Evolutionary conservation across 108 stramenopile species (phyloP).

Genomic region (Schizochytrium sp.): DNA sequence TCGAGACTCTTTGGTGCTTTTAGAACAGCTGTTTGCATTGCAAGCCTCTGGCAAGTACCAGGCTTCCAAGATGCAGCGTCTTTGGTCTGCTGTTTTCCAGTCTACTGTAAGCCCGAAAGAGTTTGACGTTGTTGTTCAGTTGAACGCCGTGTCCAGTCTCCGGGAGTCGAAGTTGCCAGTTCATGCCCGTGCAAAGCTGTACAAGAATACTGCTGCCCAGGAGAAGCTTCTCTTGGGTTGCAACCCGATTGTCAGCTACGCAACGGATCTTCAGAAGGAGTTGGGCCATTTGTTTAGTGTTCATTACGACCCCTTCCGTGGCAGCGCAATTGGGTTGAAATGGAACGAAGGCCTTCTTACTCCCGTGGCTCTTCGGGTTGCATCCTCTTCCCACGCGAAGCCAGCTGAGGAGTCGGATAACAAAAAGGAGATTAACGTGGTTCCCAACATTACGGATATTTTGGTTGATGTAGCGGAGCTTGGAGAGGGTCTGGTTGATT

Average conservation of each 20-base stretch:
- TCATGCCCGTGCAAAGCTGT: slow-evolving; percentile 47
- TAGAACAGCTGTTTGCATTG: slow-evolving; percentile 25
- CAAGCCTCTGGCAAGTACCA: slow-evolving; percentile 20
- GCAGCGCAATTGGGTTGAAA: slow-evolving; percentile 6
- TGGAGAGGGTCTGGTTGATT: too few species aligned
- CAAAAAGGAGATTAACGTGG: neutral
- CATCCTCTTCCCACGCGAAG: neutral
- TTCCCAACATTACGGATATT: neutral
- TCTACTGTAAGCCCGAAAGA: neutral
- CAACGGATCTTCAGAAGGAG: neutral
- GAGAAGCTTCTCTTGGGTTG: slow-evolving; percentile 10
- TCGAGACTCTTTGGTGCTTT: slow-evolving; percentile 24
- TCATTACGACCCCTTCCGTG: slow-evolving; percentile 9
- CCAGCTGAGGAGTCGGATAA: neutral
- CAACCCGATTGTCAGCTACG: slow-evolving; percentile 33
- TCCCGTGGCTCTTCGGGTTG: slow-evolving; percentile 46
- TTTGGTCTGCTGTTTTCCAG: slow-evolving; percentile 23
- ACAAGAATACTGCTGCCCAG: slow-evolving; percentile 17
- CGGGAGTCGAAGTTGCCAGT: neutral
- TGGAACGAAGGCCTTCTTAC: neutral
- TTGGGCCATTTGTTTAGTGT: slow-evolving; percentile 11
- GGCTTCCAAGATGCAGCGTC: neutral
- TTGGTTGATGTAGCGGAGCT: neutral
- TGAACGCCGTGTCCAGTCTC: slow-evolving; percentile 7
- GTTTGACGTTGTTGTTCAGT: slow-evolving; percentile 38